Evolutionary conservation across 2,329 filamentous ascomycete genomes (phyloP).

Genomic region (Fusarium agapanthi): DNA sequence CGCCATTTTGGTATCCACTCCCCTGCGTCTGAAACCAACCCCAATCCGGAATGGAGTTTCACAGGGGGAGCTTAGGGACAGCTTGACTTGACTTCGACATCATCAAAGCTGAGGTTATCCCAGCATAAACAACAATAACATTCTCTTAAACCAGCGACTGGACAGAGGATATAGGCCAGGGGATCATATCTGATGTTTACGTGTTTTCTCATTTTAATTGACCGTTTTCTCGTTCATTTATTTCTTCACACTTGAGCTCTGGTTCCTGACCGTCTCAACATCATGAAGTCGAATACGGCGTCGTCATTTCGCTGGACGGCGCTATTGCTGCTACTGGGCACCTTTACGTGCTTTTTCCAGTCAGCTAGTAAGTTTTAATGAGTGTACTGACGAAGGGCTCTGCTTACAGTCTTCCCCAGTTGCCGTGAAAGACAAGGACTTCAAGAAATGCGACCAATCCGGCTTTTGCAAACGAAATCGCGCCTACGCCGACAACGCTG

Average conservation of each 20-base stretch:
- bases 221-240: background rate
- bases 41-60: conserved; percentile 37
- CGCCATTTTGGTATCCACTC: conserved; percentile 34
- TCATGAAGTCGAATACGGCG: conserved; percentile 61
- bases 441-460: conserved; percentile 95
- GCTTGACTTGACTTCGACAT: conserved; percentile 46
- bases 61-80: conserved; percentile 38
- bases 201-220: conserved; percentile 3
- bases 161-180: conserved; percentile 6
- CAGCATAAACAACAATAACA: conserved; percentile 24
- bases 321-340: conserved; percentile 66
- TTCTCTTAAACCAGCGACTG: conserved; percentile 6
- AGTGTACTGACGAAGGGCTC: too few species aligned
- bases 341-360: conserved; percentile 68
- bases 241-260: conserved; percentile 8
- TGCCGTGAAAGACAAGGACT: conserved; percentile 92
- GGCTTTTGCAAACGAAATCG: conserved; percentile 98
- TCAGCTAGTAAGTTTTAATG: conserved; percentile 65
- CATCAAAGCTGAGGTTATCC: conserved; percentile 36
- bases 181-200: background rate
- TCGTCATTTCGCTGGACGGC: conserved; percentile 71
- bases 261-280: conserved; percentile 34
- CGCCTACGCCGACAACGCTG: conserved; percentile 82
- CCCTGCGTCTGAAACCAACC: conserved; percentile 38
- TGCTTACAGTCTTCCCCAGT: conserved; percentile 57